Base-by-base conservation (phyloP, 2,329 filamentous ascomycete genomes). In the Penicillium concentricum region DNA sequence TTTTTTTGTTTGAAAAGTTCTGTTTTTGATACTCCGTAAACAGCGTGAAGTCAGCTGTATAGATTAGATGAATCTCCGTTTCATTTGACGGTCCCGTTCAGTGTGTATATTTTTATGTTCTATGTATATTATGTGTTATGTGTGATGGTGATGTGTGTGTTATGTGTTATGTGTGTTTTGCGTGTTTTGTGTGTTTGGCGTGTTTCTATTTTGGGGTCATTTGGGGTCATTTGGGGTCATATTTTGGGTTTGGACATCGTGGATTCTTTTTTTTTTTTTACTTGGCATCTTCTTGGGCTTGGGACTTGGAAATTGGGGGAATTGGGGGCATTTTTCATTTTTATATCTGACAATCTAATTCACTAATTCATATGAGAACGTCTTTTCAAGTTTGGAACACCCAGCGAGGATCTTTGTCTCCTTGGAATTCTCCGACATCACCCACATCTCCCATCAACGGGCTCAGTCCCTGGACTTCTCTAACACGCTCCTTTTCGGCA, bases 381-480 rank as follows among this genome's bases (percentile, higher is more conserved):
- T 12, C 18, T 28, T 26, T 30, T 71, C 55, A 86, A 61, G 80
- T 83, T 70, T 85, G 81, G 56, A 87, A 89, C n/a, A 87, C 75
- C 85, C 86, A 90, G 59, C 86, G 77, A 0, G 81, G 76, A 69
- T 90, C 86, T 6, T 79, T 78, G 68, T 89, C 87, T 2, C 86
- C 87, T 48, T 75, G 70, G 77, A 85, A 87, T 37, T 85, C 72
- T 1, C 64, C 82, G 3, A 79, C 69, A 44, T 80, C 74, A 0
- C 80, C 81, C 41, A 84, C 77, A 51, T 82, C 78, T n/a, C 67
- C 66, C 51, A 70, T 63, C 34, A 72, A 49, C 18, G 63, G 62
- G 18, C 60, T 59, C 16, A 74, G 39, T 0, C 67, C 70, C n/a
- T 67, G 59, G 16, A 64, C 78, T 73, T 61, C 80, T 74, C 72